Percentiles rank a stretch among this genome's conserved stretches.
These are phyloP conservation scores for Nitzschia sp. DNA, from an alignment of 108 stramenopile genomes.

Conservation along the genomic window DNA sequence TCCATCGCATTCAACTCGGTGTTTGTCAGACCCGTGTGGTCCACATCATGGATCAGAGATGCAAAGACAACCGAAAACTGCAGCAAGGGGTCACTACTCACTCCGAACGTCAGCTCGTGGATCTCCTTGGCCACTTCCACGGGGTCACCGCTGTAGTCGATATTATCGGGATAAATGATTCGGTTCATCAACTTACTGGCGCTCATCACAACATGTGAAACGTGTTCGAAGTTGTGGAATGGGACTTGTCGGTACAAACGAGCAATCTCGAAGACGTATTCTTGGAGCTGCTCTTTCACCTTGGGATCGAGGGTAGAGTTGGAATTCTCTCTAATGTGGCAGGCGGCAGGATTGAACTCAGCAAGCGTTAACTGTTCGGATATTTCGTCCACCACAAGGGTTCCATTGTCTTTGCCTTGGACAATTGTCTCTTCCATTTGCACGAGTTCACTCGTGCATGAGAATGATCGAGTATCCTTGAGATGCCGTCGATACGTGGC, in stretches of 20 bases:
- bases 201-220: conserved; percentile 45
- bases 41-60: conserved; percentile 10
- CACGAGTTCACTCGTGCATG: neutral
- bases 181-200: conserved; percentile 13
- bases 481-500: neutral
- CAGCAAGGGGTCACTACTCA: conserved; percentile 3
- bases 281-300: conserved; percentile 9
- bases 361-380: neutral
- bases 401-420: neutral
- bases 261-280: conserved; percentile 29
- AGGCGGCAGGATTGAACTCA: neutral
- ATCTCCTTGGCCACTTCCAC: conserved; percentile 7
- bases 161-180: conserved; percentile 5
- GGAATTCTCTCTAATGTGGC: neutral
- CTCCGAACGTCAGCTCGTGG: conserved; percentile 18
- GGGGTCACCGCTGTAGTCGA: conserved; percentile 2
- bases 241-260: conserved; percentile 44
- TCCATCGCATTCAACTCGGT: conserved; percentile 36
- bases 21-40: conserved; percentile 19
- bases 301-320: neutral
- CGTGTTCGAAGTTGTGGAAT: conserved; percentile 72
- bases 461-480: neutral
- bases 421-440: neutral
- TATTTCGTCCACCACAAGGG: neutral
- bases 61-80: conserved; percentile 15